Evolutionary conservation across 768 basidiomycete species (phyloP).

Genomic region (Dictyophora rubrovolvata): DNA sequence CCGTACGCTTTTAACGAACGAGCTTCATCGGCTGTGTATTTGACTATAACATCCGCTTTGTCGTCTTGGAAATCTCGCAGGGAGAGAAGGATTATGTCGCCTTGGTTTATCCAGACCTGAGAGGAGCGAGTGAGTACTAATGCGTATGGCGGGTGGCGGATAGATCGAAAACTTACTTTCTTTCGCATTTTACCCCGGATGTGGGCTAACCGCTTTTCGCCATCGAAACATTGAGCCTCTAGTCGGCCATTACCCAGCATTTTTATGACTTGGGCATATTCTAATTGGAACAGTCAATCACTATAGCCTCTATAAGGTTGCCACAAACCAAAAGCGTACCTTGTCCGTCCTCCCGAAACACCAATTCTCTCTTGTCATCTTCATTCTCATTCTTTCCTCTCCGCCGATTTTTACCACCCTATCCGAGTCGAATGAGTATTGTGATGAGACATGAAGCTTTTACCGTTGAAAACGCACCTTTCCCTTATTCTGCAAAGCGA

Average conservation of each 20-base stretch:
- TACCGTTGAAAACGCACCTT: constrained; percentile 37
- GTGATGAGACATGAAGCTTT: not conserved
- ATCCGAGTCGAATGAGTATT: constrained; percentile 10
- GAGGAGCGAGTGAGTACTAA: not conserved
- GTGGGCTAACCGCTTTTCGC: constrained; percentile 94
- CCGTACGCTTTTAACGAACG: constrained; percentile 93
- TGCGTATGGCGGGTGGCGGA: not conserved
- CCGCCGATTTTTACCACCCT: constrained; percentile 99
- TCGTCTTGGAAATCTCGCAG: constrained; percentile 98
- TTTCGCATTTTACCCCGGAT: constrained; percentile 97
- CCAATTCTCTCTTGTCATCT: constrained; percentile 95
- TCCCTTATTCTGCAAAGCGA: constrained; percentile 52
- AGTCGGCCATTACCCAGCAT: constrained; percentile 98
- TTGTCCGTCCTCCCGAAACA: constrained; percentile 98
- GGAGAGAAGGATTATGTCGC: constrained; percentile 90
- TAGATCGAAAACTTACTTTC: constrained; percentile 34
- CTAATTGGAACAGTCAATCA: constrained; percentile 21
- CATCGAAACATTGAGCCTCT: constrained; percentile 96
- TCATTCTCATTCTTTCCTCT: constrained; percentile 99
- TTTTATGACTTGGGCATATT: constrained; percentile 96
- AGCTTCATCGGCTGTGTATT: constrained; percentile 95
- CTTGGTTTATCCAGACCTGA: constrained; percentile 99
- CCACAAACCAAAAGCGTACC: constrained; percentile 43
- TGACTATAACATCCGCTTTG: constrained; percentile 98
- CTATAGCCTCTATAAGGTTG: not conserved